Conservation (phyloP, 2,329 filamentous ascomycete species). For the Colletotrichum spinosum region DNA sequence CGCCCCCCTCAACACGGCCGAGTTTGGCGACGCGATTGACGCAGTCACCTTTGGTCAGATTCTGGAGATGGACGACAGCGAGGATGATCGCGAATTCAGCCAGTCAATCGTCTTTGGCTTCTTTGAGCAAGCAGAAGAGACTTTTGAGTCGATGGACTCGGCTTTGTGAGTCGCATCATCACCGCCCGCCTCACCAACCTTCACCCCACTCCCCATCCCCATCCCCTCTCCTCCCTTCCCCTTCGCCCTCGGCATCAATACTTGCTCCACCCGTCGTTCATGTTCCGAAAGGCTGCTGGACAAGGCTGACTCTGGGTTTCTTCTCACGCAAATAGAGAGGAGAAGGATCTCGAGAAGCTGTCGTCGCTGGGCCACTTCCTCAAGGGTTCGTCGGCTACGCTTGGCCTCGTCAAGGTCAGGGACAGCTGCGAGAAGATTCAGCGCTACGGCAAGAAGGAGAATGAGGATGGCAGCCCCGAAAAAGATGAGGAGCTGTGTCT, state of each 20-base stretch:
- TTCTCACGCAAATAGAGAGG: constrained; percentile 61
- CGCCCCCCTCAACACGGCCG: constrained; percentile 44
- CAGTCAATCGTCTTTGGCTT: constrained; percentile 90
- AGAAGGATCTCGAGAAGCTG: constrained; percentile 77
- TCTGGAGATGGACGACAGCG: constrained; percentile 96
- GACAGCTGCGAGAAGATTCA: constrained; percentile 98
- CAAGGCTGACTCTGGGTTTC: constrained; percentile 30
- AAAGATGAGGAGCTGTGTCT: constrained; percentile 76
- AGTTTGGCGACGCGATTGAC: constrained; percentile 82
- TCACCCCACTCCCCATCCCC: constrained; percentile 25
- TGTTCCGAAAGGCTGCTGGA: neutral
- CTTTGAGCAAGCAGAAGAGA: constrained; percentile 89
- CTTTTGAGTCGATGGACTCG: constrained; percentile 85
- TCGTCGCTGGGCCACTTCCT: constrained; percentile 93
- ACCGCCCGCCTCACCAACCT: constrained; percentile 1
- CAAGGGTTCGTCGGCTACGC: constrained; percentile 95
- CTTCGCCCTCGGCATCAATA: constrained; percentile 11
- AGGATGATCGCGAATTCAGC: constrained; percentile 88
- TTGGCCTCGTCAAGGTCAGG: constrained; percentile 90
- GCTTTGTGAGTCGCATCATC: constrained; percentile 74
- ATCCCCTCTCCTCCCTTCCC: constrained; percentile 16
- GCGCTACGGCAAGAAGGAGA: constrained; percentile 86
- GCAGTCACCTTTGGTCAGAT: constrained; percentile 89
- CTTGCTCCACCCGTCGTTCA: neutral
- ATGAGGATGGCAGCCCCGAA: constrained; percentile 78